Conservation (phyloP, 768 basidiomycete species). For the Macrolepiota fuliginosa region DNA sequence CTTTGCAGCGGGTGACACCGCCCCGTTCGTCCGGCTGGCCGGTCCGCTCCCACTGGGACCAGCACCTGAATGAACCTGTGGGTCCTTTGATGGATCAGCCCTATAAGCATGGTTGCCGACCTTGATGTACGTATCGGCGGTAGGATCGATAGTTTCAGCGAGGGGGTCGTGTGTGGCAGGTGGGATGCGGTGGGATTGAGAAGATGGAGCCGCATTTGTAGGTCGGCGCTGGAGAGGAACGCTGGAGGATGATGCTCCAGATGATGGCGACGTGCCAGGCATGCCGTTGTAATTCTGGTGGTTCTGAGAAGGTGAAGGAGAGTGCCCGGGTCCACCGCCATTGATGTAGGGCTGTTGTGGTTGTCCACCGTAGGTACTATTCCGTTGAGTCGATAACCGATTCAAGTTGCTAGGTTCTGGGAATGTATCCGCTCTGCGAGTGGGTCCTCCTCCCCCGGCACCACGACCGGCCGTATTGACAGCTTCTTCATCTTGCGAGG, state of each 20-base stretch:
- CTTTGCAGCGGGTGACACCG: conserved; percentile 10
- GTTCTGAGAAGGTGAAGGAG: conserved; percentile 10
- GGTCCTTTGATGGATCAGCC: conserved; percentile 64
- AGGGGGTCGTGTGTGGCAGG: conserved; percentile 16
- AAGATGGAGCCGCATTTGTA: conserved; percentile 14
- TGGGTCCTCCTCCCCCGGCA: conserved; percentile 47
- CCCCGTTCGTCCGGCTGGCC: conserved; percentile 4
- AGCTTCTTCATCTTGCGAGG: conserved; percentile 39
- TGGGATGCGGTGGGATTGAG: conserved; percentile 19
- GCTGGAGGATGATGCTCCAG: conserved; percentile 19
- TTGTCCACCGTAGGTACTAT: conserved; percentile 16
- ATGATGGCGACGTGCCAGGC: conserved; percentile 14
- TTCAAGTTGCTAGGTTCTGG: conserved; percentile 23
- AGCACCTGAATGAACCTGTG: conserved; percentile 34
- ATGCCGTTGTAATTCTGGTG: conserved; percentile 10
- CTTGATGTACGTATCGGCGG: conserved; percentile 64
- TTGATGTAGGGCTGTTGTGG: conserved; percentile 27
- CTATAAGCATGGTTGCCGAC: conserved; percentile 67
- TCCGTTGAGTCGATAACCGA: conserved; percentile 32
- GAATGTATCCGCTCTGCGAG: conserved; percentile 33
- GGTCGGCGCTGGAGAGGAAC: conserved; percentile 25
- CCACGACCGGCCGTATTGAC: conserved; percentile 72
- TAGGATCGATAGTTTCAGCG: conserved; percentile 63
- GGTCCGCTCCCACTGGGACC: neutral
- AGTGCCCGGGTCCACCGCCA: conserved; percentile 18